Evolutionary conservation across 768 basidiomycete genomes (phyloP), one percentile per base, ranked within the genome.

Genomic region (Serpula lacrymans): DNA sequence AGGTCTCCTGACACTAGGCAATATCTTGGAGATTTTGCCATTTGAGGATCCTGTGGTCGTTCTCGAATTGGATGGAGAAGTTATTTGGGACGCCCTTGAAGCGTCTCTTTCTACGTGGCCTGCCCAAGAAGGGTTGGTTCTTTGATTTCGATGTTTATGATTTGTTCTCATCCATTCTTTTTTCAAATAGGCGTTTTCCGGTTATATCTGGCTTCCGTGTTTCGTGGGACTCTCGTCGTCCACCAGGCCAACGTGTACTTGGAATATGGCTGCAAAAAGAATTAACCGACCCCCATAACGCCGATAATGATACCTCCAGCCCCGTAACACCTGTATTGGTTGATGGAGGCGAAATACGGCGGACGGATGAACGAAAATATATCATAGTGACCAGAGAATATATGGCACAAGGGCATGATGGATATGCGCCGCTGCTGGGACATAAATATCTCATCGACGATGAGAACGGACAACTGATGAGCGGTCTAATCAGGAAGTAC

Each of bases 21-120:
- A 96, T 55, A 84, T 94, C 40, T 54, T 93, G 27, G 92, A 93
- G 55, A 91, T 94, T 14, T 62, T 95, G 21, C 92, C 92, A 0
- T 95, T 92, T 45, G 84, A 87, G 41, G 92, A 95, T 51, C 83
- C 90, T 2, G 67, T 84, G 12, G 75, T 96, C 5, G 88, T 91
- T 3, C 51, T 92, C 9, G 84, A 92, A 57, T 58, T 95, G 12
- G 80, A 88, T 48, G 91, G 92, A 2, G 71, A 75, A 49, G 69
- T 80, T 0, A 72, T 95, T 31, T 93, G 89, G 88, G 80, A 79
- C 29, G 80, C 84, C 0, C 49, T 95, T 25, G 92, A 96, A 54
- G 69, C 70, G 9, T 77, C 79, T 5, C 65, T 96, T 5, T 68
- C 67, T 43, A 87, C 76, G 38, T 94, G 85, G 78, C 92, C 92